phyloP scores from a whole-genome alignment of 2,329 filamentous ascomycete species.

The Dothistroma pini region DNA sequence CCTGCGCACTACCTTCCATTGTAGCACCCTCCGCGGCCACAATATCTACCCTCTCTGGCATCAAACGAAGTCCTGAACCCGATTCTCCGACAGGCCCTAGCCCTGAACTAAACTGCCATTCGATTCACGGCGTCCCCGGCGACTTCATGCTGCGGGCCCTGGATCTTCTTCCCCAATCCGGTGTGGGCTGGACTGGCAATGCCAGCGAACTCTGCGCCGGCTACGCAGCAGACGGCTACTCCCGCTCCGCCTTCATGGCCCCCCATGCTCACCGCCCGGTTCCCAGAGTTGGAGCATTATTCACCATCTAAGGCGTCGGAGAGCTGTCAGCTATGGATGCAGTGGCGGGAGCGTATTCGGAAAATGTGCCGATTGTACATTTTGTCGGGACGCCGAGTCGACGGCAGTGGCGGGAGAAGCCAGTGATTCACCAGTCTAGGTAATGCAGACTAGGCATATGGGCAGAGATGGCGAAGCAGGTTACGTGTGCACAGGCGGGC shows the following conservation, averaged over 20 bases:
- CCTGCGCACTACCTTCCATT: no score
- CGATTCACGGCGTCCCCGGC: constrained; percentile 34
- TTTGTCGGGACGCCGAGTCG: constrained; percentile 34
- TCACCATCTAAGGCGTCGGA: constrained; percentile 61
- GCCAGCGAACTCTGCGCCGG: constrained; percentile 57
- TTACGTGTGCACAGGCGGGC: constrained; percentile 20
- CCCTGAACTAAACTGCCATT: constrained; percentile 9
- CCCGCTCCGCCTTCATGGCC: constrained; percentile 8
- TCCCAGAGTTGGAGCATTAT: constrained; percentile 39
- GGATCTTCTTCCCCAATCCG: constrained; percentile 40
- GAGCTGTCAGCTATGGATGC: constrained; percentile 47
- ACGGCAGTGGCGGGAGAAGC: constrained; percentile 1
- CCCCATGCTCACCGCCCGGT: background rate
- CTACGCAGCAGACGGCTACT: constrained; percentile 53
- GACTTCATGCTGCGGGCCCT: constrained; percentile 48
- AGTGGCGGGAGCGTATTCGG: constrained; percentile 43
- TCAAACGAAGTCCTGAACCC: background rate
- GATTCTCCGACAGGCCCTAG: background rate
- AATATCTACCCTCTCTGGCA: background rate
- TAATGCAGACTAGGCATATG: constrained; percentile 14
- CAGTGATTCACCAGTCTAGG: constrained; percentile 6
- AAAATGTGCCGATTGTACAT: constrained; percentile 45
- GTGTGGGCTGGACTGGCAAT: constrained; percentile 49
- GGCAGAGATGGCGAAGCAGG: constrained; percentile 17
- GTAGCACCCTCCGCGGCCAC: no score